Conservation (phyloP, 2,329 filamentous ascomycete genomes). For the Chaetomiaceae sp. region DNA sequence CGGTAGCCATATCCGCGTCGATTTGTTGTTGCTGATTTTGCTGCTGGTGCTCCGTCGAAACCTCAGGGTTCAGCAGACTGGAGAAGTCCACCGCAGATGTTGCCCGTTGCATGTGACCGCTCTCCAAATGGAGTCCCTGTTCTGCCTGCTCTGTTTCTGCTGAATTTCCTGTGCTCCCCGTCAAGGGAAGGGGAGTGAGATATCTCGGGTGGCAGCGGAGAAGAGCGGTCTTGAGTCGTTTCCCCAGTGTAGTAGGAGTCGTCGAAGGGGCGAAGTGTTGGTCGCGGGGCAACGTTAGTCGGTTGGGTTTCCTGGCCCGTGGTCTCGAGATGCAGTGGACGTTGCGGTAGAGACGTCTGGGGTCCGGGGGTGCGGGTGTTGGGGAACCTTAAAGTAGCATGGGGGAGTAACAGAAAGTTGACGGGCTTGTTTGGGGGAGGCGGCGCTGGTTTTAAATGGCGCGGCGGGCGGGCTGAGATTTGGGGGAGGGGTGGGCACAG, state of each 20-base stretch:
- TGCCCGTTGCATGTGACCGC: constrained; percentile 68
- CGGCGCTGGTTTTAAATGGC: constrained; percentile 28
- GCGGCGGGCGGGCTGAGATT: constrained; percentile 20
- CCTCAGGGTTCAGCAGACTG: constrained; percentile 63
- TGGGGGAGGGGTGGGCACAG: constrained; percentile 20
- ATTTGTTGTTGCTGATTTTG: constrained; percentile 25
- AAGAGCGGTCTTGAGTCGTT: too few relatives aligned
- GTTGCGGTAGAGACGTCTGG: too few relatives aligned
- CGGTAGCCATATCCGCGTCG: constrained; percentile 35
- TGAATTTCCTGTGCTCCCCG: too few relatives aligned
- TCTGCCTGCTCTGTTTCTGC: too few relatives aligned
- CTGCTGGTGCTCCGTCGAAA: constrained; percentile 18
- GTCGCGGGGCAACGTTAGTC: background rate
- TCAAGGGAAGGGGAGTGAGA: too few relatives aligned
- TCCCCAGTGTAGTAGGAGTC: too few relatives aligned
- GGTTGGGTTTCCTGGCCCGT: background rate
- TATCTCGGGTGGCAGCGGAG: too few relatives aligned
- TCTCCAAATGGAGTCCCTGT: constrained; percentile 18
- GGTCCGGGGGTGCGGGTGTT: background rate
- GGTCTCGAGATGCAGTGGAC: background rate
- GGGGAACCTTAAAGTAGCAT: constrained; percentile 20
- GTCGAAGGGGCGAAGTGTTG: too few relatives aligned
- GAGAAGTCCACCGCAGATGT: constrained; percentile 68
- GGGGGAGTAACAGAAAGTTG: constrained; percentile 23
- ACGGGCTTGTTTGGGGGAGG: constrained; percentile 22